Conservation (phyloP, 306 rosid species). For the Acacia melanoxylon region DNA sequence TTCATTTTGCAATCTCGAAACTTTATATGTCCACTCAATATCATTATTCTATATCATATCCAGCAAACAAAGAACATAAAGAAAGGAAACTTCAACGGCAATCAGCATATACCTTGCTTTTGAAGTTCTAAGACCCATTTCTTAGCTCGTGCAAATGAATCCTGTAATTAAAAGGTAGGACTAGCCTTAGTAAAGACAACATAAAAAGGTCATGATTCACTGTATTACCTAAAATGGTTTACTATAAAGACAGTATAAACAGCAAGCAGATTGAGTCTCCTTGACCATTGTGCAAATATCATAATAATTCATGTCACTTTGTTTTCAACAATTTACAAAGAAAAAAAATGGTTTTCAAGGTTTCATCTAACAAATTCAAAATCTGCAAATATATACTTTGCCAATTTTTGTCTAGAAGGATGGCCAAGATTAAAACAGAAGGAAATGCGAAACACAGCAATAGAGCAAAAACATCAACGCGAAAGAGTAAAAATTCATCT, state of each 20-base stretch:
- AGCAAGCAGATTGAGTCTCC: conserved; percentile 19
- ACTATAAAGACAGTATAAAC: too few relatives aligned
- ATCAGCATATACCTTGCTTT: conserved; percentile 37
- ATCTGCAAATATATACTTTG: neutral
- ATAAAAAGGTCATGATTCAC: neutral
- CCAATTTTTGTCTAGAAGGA: neutral
- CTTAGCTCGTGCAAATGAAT: conserved; percentile 41
- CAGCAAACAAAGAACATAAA: neutral
- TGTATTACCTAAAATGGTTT: too few relatives aligned
- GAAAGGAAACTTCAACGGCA: neutral
- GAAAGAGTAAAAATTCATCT: too few relatives aligned
- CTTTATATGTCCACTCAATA: too few relatives aligned
- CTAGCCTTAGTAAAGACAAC: neutral
- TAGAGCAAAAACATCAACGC: too few relatives aligned
- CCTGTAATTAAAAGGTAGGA: conserved; percentile 22
- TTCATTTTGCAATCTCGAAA: conserved; percentile 14
- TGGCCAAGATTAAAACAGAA: too few relatives aligned
- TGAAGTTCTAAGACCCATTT: conserved; percentile 48
- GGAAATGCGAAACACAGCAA: too few relatives aligned
- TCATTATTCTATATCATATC: too few relatives aligned
- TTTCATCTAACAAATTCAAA: neutral
- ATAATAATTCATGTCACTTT: neutral
- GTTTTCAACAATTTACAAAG: neutral
- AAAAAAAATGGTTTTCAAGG: neutral
- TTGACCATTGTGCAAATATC: conserved; percentile 2